Conservation (phyloP, 192 early-diverging fungal genomes). For the Gigaspora rosea region DNA sequence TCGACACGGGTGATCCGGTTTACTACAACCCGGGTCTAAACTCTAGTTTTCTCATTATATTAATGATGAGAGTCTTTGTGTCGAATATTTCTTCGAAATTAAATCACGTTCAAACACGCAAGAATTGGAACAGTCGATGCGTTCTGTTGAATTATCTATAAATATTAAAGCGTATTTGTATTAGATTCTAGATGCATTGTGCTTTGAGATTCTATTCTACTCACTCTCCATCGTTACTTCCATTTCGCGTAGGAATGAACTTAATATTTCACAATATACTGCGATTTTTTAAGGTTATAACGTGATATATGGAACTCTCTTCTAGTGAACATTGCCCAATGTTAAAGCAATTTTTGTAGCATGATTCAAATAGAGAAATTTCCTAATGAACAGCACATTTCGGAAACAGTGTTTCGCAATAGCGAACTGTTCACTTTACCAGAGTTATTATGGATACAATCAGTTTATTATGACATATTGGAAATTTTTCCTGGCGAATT, state of each 20-base stretch:
- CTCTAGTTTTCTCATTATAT: no score
- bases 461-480: background rate
- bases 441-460: no score
- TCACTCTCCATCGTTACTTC: background rate
- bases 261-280: slow-evolving; percentile 9
- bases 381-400: slow-evolving; percentile 4
- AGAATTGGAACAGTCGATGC: background rate
- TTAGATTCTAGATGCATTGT: background rate
- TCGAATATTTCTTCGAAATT: no score
- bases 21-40: no score
- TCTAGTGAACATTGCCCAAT: background rate
- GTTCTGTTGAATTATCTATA: slow-evolving; percentile 20
- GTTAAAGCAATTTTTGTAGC: slow-evolving; percentile 4
- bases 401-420: background rate
- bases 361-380: background rate
- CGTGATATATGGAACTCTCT: background rate
- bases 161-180: slow-evolving; percentile 17
- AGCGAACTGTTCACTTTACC: background rate
- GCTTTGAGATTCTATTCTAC: no score
- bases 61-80: no score
- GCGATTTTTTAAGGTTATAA: background rate
- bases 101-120: background rate
- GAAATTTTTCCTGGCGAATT: background rate
- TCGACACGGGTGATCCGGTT: no score
- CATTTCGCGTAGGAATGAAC: background rate